phyloP scores from a whole-genome alignment of 768 basidiomycete genomes.

The Agrocybe pediades region DNA sequence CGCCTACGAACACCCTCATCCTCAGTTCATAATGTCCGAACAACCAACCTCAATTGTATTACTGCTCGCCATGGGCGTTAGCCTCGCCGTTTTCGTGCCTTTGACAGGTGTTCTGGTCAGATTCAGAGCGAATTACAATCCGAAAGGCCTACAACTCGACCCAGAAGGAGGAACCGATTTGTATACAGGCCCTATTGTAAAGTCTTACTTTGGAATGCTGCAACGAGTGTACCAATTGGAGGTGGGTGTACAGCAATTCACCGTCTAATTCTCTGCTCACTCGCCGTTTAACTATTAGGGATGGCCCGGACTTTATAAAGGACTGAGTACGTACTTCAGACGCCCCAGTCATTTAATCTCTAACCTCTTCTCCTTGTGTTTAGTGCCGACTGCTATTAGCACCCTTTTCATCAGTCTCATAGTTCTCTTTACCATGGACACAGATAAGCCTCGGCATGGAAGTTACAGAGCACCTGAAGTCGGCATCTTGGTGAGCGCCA shows the following conservation, averaged over 20 bases:
- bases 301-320: conserved; percentile 78
- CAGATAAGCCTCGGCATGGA: conserved; percentile 61
- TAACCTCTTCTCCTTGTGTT: conserved; percentile 2
- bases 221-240: conserved; percentile 70
- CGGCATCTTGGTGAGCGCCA: conserved; percentile 44
- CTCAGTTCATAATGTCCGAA: conserved; percentile 5
- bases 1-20: background rate
- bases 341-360: background rate
- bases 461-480: conserved; percentile 64
- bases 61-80: conserved; percentile 47
- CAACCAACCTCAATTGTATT: conserved; percentile 39
- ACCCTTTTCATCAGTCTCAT: conserved; percentile 60
- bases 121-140: conserved; percentile 84
- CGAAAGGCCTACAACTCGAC: conserved; percentile 81
- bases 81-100: conserved; percentile 60
- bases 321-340: conserved; percentile 48
- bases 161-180: conserved; percentile 74
- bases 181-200: conserved; percentile 77
- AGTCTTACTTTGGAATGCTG: conserved; percentile 76
- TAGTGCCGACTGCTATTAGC: conserved; percentile 47
- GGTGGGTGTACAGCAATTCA: conserved; percentile 34
- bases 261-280: background rate
- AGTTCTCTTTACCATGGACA: conserved; percentile 58
- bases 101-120: conserved; percentile 72
- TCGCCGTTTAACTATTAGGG: conserved; percentile 37